A percentile compares a stretch with the other conserved stretches of the same genome.
phyloP scores from a whole-genome alignment of 129 eudicot genomes.

The Artemisia argyi region DNA sequence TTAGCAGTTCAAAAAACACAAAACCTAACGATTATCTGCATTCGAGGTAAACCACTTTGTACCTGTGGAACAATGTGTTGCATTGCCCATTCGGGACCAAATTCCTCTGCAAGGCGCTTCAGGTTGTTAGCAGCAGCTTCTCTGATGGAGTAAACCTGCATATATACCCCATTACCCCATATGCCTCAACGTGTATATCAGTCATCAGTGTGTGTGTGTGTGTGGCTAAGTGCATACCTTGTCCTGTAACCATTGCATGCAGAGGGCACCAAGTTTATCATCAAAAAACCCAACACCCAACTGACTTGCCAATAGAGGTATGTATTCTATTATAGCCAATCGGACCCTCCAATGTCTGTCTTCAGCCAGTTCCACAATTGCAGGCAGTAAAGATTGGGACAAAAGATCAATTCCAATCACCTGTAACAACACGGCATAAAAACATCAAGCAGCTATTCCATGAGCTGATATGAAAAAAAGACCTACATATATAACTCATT shows the following conservation, averaged over 20 bases:
- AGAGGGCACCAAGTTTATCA: constrained; percentile 94
- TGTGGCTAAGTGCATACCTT: constrained; percentile 56
- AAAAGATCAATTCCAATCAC: constrained; percentile 95
- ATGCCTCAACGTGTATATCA: not conserved
- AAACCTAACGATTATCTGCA: too few relatives aligned
- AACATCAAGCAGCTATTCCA: not conserved
- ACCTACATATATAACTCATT: not conserved
- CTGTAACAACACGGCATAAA: constrained; percentile 32
- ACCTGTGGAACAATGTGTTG: constrained; percentile 98
- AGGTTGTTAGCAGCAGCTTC: constrained; percentile 99
- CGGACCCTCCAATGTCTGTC: constrained; percentile 99
- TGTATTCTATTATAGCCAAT: constrained; percentile 95
- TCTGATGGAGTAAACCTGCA: constrained; percentile 95
- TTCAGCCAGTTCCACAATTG: constrained; percentile 98
- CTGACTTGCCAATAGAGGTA: constrained; percentile 96
- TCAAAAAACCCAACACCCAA: constrained; percentile 98
- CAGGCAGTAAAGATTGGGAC: constrained; percentile 92
- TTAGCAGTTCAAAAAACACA: too few relatives aligned
- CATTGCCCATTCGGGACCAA: constrained; percentile 99
- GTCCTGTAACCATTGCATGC: constrained; percentile 99
- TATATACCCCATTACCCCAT: constrained; percentile 3
- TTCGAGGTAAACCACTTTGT: not conserved
- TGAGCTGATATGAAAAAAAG: constrained; percentile 1
- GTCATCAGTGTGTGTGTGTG: not conserved
- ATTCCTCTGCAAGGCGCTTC: constrained; percentile 98